phyloP scores from a whole-genome alignment of 495 filamentous ascomycete genomes.

The Lophiotrema nucula region DNA sequence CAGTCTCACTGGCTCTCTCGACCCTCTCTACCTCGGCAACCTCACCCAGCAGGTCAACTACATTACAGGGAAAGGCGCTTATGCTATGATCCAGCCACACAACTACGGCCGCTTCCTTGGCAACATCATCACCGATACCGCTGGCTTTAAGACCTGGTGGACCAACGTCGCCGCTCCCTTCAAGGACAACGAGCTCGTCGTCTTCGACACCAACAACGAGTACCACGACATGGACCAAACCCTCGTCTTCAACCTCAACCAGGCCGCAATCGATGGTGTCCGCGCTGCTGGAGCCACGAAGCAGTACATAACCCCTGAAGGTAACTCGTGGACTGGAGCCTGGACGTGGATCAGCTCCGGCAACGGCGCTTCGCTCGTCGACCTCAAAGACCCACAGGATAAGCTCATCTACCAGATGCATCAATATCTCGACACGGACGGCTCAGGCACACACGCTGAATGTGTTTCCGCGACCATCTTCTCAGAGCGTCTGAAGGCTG shows the following conservation, averaged over 20 bases:
- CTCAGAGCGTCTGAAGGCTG: constrained; percentile 59
- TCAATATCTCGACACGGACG: constrained; percentile 62
- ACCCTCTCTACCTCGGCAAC: constrained; percentile 47
- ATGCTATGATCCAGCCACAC: constrained; percentile 69
- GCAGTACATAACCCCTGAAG: constrained; percentile 74
- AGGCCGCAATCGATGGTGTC: constrained; percentile 72
- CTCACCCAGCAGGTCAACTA: constrained; percentile 49
- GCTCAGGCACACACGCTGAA: constrained; percentile 57
- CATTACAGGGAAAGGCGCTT: constrained; percentile 63
- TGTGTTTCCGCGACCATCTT: constrained; percentile 69
- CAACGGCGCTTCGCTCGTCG: constrained; percentile 54
- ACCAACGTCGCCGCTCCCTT: constrained; percentile 60
- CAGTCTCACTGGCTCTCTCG: constrained; percentile 47
- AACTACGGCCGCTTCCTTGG: constrained; percentile 69
- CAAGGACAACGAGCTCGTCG: constrained; percentile 59
- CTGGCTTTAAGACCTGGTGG: constrained; percentile 65
- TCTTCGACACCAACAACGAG: constrained; percentile 75
- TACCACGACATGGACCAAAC: constrained; percentile 69
- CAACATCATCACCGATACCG: constrained; percentile 62
- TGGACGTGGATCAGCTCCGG: constrained; percentile 56
- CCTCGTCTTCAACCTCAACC: constrained; percentile 71
- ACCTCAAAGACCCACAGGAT: constrained; percentile 59
- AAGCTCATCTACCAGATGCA: constrained; percentile 64
- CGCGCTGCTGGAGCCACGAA: constrained; percentile 67
- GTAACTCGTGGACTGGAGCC: constrained; percentile 66